Percentiles rank a stretch among this genome's conserved stretches.
phyloP scores from a whole-genome alignment of 2,329 filamentous ascomycete species.

The Paraconiothyrium sp. region DNA sequence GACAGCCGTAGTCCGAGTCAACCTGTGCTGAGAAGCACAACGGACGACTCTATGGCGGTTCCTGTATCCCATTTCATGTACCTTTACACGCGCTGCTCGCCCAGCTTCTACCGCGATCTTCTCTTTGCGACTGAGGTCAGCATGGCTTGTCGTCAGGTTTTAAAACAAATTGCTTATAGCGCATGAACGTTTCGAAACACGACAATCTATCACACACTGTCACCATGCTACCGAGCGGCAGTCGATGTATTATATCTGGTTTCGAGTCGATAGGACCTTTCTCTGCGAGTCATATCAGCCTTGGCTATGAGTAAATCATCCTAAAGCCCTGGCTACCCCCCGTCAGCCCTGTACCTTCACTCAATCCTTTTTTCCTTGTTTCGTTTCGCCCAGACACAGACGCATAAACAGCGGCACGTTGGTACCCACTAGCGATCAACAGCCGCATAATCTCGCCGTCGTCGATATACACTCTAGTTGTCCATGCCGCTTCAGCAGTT shows the following conservation, averaged over 20 bases:
- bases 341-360: not conserved
- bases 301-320: not conserved
- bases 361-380: not conserved
- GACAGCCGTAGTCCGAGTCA: not conserved
- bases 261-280: not conserved
- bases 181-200: conserved; percentile 16
- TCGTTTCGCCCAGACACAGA: not conserved
- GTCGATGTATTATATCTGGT: not conserved
- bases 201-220: not conserved
- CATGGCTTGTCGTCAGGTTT: not conserved
- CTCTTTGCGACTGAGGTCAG: not conserved
- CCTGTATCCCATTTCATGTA: not conserved
- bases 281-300: not conserved
- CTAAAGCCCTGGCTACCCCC: not conserved
- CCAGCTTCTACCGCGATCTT: not conserved
- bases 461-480: not conserved
- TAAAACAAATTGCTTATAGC: not conserved
- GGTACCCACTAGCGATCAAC: not conserved
- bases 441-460: not conserved
- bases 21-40: not conserved
- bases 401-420: too few relatives aligned
- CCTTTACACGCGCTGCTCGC: not conserved
- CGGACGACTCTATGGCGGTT: not conserved
- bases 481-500: not conserved
- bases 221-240: not conserved